Base-by-base conservation (phyloP, 1,139 yeast species). In the Pichia terricola region DNA sequence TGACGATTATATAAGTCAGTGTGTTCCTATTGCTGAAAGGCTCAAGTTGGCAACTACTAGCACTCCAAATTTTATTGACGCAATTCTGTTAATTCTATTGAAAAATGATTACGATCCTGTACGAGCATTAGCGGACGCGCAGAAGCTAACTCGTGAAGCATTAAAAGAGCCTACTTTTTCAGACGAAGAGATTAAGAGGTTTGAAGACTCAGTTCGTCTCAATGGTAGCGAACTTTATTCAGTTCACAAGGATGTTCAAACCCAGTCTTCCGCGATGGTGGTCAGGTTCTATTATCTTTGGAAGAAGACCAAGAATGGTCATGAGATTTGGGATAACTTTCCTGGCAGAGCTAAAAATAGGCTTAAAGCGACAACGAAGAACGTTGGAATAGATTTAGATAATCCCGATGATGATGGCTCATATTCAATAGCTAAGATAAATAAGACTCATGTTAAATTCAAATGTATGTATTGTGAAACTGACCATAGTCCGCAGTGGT, bases 271-370 rank as follows among this genome's bases (percentile, higher is more conserved):
- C 43, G 73, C 89, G 0, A 84, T 81, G 79, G 72, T 88, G 50
- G 96, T 89, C 1, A 65, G 96, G 43, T 89, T 73, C 58, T 89
- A 86, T 57, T 89, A 89, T 56, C 66, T 84, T 42, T 89, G 97
- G 97, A 89, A 89, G 62, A 89, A 89, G 61, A 81, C 96, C 0
- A 68, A 73, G 31, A 71, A 71, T 45, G 97, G 97, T 0, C 77
- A 73, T 50, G 58, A 64, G 41, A 83, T 85, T 16, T 87, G 96
- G 95, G 96, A 87, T 34, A 81, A 81, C 56, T 85, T 67, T 55
- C 81, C 79, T 47, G 94, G 94, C 1, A 65, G 96, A 46, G 69
- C 70, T 45, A 75, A 77, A 54, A 79, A 80, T 56, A 73, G 70
- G 50, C 53, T 65, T 26, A 72, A 67, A 50, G 62, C 73, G 61